Evolutionary conservation across 1,139 yeast genomes (phyloP), one percentile per base, ranked within the genome.

Genomic region (Nakaseomyces kungkrabaensis): DNA sequence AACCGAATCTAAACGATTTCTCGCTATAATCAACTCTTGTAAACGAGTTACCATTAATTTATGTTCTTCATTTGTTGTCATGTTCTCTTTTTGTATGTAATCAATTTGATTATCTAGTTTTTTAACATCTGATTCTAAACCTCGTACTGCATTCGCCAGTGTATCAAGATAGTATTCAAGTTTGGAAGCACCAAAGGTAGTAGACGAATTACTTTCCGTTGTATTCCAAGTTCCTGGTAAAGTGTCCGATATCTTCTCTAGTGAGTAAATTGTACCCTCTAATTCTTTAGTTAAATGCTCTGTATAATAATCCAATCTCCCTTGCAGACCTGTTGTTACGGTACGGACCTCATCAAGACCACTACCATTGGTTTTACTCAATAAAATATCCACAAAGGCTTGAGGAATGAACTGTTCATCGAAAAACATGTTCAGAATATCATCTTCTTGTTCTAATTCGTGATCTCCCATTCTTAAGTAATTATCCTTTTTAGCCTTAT

Each of bases 141-240:
- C 71, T 37, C 75, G 69, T 29, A 82, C 76, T 0, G 87, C 76
- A 50, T 79, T 76, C 37, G 77, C 74, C 42, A 83, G 66, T 2
- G 82, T 75, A 48, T 79, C 82, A 40, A 81, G 67, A 59, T 81
- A 82, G 61, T 82, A 82, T 56, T 82, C 83, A 48, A 84, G 65
- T 54, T 86, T 71, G 8, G 84, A 77, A 4, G 46, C 37, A 13
- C 46, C 46, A 5, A 43, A 5, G 9, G 3, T 13, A 8, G 2
- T 13, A 5, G 42, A 38, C 5, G 33, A 7, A 4, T 26, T 17
- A 5, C 46, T 43, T 2, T 27, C 43, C 10, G 34, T 37, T n/a
- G 43, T 45, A 7, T 53, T 25, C 61, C 60, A 58, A 2, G 65
- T 56, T 34, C 58, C 61, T 8, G 62, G 59, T 25, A 64, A 52